phyloP scores from a whole-genome alignment of 2,329 filamentous ascomycete genomes.

The Gnomoniopsis smithogilvyi region DNA sequence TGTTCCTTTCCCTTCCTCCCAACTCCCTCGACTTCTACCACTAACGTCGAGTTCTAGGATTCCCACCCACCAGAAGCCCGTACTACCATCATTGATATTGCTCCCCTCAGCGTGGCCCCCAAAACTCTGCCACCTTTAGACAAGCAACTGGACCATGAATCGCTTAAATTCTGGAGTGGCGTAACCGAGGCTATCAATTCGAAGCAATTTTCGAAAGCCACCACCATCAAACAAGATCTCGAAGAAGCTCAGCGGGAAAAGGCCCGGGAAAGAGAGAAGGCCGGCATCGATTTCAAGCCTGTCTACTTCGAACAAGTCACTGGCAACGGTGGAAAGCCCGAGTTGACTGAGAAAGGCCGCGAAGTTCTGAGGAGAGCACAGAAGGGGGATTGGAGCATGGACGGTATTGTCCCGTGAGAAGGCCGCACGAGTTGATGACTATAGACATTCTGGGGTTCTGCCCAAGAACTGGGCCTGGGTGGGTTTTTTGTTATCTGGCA shows the following conservation, averaged over 20 bases:
- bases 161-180: slow-evolving; percentile 78
- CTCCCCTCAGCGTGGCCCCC: slow-evolving; percentile 73
- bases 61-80: slow-evolving; percentile 56
- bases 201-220: slow-evolving; percentile 83
- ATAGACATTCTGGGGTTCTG: not conserved
- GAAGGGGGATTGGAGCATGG: slow-evolving; percentile 49
- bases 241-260: slow-evolving; percentile 87
- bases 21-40: not conserved
- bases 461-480: not conserved
- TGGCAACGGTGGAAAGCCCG: slow-evolving; percentile 53
- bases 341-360: slow-evolving; percentile 51
- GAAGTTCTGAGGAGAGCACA: slow-evolving; percentile 50
- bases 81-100: slow-evolving; percentile 79
- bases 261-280: slow-evolving; percentile 73
- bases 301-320: slow-evolving; percentile 73
- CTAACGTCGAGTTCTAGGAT: slow-evolving; percentile 28
- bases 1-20: not conserved
- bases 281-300: slow-evolving; percentile 72
- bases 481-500: not conserved
- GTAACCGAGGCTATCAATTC: slow-evolving; percentile 82
- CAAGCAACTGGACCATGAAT: slow-evolving; percentile 84
- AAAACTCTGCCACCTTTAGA: slow-evolving; percentile 78
- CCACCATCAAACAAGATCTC: slow-evolving; percentile 81
- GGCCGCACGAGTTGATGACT: not conserved
- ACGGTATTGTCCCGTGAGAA: slow-evolving; percentile 34